A percentile compares a stretch with the other conserved stretches of the same genome.
phyloP scores from a whole-genome alignment of 768 basidiomycete species.

The Lepiota brunneoincarnata region DNA sequence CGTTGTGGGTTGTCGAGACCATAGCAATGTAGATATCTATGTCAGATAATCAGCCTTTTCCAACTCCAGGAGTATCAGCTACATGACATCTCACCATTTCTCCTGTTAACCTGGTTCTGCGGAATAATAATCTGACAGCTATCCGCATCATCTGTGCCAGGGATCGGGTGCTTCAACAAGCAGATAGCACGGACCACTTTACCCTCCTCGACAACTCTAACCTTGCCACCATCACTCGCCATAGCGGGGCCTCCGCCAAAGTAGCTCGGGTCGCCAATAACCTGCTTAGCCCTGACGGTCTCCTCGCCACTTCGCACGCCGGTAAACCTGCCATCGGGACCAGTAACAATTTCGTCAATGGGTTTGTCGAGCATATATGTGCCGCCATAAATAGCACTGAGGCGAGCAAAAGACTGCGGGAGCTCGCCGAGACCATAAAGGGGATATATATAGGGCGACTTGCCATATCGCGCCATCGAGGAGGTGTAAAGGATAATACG shows the following conservation, averaged over 20 bases:
- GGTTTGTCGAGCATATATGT: conserved; percentile 99
- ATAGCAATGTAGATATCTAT: conserved; percentile 98
- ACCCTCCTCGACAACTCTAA: conserved; percentile 88
- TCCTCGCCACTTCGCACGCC: conserved; percentile 89
- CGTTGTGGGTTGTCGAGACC: conserved; percentile 96
- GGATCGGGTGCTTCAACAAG: conserved; percentile 96
- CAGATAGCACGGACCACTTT: conserved; percentile 97
- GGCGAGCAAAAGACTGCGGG: conserved; percentile 96
- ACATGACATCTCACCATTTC: conserved; percentile 66
- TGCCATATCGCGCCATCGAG: conserved; percentile 98
- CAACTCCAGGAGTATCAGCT: neutral
- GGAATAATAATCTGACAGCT: conserved; percentile 98
- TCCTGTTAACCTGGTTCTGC: conserved; percentile 92
- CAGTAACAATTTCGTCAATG: conserved; percentile 88
- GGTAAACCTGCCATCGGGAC: conserved; percentile 82
- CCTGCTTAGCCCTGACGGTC: conserved; percentile 95
- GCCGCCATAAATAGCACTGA: conserved; percentile 97
- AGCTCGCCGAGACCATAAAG: conserved; percentile 98
- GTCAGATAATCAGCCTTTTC: neutral
- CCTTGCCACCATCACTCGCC: conserved; percentile 61
- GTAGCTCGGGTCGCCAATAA: conserved; percentile 98
- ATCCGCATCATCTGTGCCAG: conserved; percentile 94
- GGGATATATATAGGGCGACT: conserved; percentile 99
- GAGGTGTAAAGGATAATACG: conserved; percentile 97
- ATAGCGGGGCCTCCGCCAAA: conserved; percentile 64